These are phyloP conservation scores for Metschnikowia reukaufii DNA, from an alignment of 805 yeast species.

Conservation along the genomic window DNA sequence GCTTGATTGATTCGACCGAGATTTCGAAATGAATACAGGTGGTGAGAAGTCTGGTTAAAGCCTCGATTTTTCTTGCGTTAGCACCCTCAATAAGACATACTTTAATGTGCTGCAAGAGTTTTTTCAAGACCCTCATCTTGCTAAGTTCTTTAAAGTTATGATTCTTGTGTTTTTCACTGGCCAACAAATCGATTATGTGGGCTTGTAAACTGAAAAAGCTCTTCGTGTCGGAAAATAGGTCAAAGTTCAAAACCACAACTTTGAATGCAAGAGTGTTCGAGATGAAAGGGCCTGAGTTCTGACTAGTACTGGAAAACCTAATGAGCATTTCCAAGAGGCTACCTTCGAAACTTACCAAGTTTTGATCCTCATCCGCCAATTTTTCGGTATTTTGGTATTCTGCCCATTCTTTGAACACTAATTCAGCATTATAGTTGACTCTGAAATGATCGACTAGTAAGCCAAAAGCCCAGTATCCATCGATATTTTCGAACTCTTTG, in stretches of 20 bases:
- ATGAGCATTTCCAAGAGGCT: constrained; percentile 5
- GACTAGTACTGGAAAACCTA: background rate
- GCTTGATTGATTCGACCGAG: constrained; percentile 53
- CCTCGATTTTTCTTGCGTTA: constrained; percentile 12
- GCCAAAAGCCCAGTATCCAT: constrained; percentile 61
- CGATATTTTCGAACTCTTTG: constrained; percentile 57
- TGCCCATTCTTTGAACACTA: constrained; percentile 1
- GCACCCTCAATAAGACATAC: constrained; percentile 18
- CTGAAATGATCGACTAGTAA: constrained; percentile 52
- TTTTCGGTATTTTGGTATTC: background rate
- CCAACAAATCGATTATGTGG: constrained; percentile 57
- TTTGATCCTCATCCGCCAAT: background rate
- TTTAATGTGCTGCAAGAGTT: constrained; percentile 52
- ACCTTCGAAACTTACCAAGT: background rate
- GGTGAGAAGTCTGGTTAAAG: constrained; percentile 24
- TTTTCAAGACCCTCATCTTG: constrained; percentile 49
- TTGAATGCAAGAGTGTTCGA: constrained; percentile 57
- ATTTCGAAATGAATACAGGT: constrained; percentile 39
- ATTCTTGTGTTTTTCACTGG: constrained; percentile 49
- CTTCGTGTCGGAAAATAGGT: constrained; percentile 58
- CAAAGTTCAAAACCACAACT: constrained; percentile 50
- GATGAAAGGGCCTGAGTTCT: constrained; percentile 30
- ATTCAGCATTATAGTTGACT: constrained; percentile 19
- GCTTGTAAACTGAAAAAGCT: constrained; percentile 54
- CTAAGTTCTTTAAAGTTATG: constrained; percentile 55